Base-by-base conservation (phyloP, 495 filamentous ascomycete genomes). In the Hypoxylon cercidicola region DNA sequence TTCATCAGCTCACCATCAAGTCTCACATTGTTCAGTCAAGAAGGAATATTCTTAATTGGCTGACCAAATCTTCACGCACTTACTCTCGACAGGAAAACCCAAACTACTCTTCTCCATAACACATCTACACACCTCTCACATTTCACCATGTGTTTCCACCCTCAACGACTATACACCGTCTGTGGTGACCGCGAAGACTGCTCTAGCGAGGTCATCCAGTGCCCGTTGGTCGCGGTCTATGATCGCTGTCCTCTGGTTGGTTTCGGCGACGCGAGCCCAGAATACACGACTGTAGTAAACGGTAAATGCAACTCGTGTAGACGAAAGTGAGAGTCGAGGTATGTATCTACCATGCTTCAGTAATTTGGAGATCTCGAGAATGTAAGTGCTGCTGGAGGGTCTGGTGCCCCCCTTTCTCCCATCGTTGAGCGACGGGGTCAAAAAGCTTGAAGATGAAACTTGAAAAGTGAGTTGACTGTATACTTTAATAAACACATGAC, bases 121-220 rank as follows among this genome's bases (percentile, higher is more conserved):
- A 2, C 1, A 32, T 10, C 30, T 11, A 32, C 30, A 32, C 8
- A 32, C 9, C 30, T 32, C 30, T 32, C 30, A 32, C 30, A 4
- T 13, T 62, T 52, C 59, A 60, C 25, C 47, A 68, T 68, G 64
- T 68, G 64, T 25, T 61, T 43, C 28, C 59, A 55, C 9, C 64
- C 64, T 1, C 54, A 68, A 44, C 16, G 45, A 0, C 48, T 59
- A 16, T 68, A 41, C 49, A 13, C 16, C 44, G 30, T 11, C 1
- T 68, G 64, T 21, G 48, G 28, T 13, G 35, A 49, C 16, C 64
- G 64, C 19, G 6, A 21, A 12, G 34, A 49, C 32, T 68, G 58
- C 11, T 57, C 58, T 19, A 68, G 59, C 21, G 32, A 62, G 43
- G 19, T 68, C 30, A 55, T 55, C n/a, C 4, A 56, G 3, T 68